phyloP scores from a whole-genome alignment of 2,329 filamentous ascomycete genomes.

The Lachnellula arida region DNA sequence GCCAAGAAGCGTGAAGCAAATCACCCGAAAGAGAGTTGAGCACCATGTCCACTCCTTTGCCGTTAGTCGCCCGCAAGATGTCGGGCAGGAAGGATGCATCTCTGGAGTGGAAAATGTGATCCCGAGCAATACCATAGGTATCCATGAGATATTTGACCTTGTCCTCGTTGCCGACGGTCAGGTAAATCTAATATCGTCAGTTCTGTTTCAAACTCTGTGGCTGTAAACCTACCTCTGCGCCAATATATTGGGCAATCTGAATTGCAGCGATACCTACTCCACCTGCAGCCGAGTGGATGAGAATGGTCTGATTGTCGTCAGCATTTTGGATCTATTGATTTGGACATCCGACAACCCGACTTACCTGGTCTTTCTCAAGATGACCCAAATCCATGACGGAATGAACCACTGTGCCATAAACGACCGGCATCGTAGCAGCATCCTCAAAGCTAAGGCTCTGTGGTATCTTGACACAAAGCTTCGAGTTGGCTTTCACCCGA shows the following conservation, averaged over 20 bases:
- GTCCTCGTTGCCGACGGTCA: slow-evolving; percentile 14
- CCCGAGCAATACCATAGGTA: not conserved
- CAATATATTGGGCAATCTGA: slow-evolving; percentile 25
- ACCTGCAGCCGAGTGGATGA: slow-evolving; percentile 31
- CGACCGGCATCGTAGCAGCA: slow-evolving; percentile 15
- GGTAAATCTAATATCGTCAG: slow-evolving; percentile 15
- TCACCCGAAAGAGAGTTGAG: slow-evolving; percentile 12
- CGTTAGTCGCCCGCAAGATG: slow-evolving; percentile 18
- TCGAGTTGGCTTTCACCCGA: not conserved
- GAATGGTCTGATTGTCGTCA: slow-evolving; percentile 8
- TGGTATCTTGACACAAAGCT: slow-evolving; percentile 19
- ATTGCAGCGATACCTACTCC: slow-evolving; percentile 32
- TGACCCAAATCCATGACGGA: slow-evolving; percentile 13
- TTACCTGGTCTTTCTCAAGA: slow-evolving; percentile 21
- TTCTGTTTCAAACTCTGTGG: slow-evolving; percentile 14
- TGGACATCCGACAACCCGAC: not conserved
- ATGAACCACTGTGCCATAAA: slow-evolving; percentile 17
- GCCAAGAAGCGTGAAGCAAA: slow-evolving; percentile 26
- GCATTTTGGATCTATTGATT: not conserved
- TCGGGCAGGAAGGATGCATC: slow-evolving; percentile 15
- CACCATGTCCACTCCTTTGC: slow-evolving; percentile 24
- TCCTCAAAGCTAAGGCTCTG: slow-evolving; percentile 16
- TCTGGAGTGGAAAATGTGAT: not conserved
- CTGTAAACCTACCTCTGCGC: slow-evolving; percentile 24
- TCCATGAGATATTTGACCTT: slow-evolving; percentile 8